Evolutionary conservation across 2,329 filamentous ascomycete species (phyloP), one percentile per base, ranked within the genome.

Genomic region (Phialophora macrospora): DNA sequence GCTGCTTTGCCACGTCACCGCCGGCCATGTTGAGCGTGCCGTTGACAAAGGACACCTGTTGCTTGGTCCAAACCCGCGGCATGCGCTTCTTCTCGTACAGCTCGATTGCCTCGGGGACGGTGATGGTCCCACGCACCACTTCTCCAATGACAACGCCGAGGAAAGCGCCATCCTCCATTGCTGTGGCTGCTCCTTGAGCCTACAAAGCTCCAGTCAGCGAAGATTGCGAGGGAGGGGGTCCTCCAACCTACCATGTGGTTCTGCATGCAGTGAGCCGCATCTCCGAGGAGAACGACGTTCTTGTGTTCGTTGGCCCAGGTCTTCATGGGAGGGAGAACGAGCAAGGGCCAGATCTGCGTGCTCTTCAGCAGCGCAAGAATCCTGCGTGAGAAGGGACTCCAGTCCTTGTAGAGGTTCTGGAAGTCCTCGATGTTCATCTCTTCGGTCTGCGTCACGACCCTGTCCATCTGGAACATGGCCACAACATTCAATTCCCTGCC

Each of bases 161-260:
- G 64, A 80, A 80, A 2, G 75, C 75, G 9, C 78, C 80, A 71
- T 81, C 79, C 71, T 81, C 79, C 77, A 81, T 80, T 1, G 75
- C 75, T 7, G 77, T 81, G n/a, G 79, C 79, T 17, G 79, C 79
- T 7, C 79, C 79, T 70, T 81, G 79, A 3, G 79, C 78, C 63
- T 55, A 41, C n/a, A 4, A 54, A 60, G 6, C 56, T 30, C 28
- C 44, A 38, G 30, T 65, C 24, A 56, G 38, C 17, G 22, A 12
- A 14, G 30, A 17, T 8, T n/a, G 22, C 22, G 22, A 6, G 17
- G 24, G 11, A 44, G 14, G 58, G 22, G 22, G 17, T 14, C 1
- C 17, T 20, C 8, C 9, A 30, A 24, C 51, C 6, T 62, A 62
- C 63, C 76, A 80, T 78, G 67, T 81, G 78, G 63, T 80, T 79